A percentile compares a stretch with the other conserved stretches of the same genome.
These are phyloP conservation scores for Drechslerella stenobrocha DNA, from an alignment of 2,329 filamentous ascomycete species.

Conservation along the genomic window DNA sequence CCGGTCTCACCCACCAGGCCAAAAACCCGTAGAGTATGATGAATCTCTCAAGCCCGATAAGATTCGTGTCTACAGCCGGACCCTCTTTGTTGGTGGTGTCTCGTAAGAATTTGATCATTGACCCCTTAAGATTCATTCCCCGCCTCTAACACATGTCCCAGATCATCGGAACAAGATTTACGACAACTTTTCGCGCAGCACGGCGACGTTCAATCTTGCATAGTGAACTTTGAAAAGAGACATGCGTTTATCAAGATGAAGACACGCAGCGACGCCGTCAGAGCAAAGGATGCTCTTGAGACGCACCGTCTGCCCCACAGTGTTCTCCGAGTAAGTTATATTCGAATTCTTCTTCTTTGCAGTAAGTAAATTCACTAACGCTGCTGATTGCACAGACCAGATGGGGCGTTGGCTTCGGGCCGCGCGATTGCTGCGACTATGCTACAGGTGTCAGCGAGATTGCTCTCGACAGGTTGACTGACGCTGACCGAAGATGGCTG, in stretches of 20 bases:
- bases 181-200: slow-evolving; percentile 77
- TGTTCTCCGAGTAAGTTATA: slow-evolving; percentile 68
- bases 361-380: slow-evolving; percentile 4
- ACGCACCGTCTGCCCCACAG: slow-evolving; percentile 71
- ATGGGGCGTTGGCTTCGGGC: slow-evolving; percentile 97
- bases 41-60: slow-evolving; percentile 70
- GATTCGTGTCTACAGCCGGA: slow-evolving; percentile 90
- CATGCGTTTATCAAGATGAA: slow-evolving; percentile 99
- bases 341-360: neutral
- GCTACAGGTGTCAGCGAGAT: slow-evolving; percentile 88
- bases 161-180: slow-evolving; percentile 78
- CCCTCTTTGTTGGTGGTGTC: slow-evolving; percentile 93
- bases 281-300: slow-evolving; percentile 86
- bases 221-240: slow-evolving; percentile 96
- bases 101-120: slow-evolving; percentile 64
- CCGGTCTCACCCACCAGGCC: slow-evolving; percentile 54
- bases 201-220: slow-evolving; percentile 92
- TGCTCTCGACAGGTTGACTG: slow-evolving; percentile 86
- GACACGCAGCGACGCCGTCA: slow-evolving; percentile 78
- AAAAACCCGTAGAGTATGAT: slow-evolving; percentile 82
- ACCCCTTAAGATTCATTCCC: neutral
- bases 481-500: slow-evolving; percentile 97
- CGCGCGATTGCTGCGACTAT: slow-evolving; percentile 96
- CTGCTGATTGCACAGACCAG: slow-evolving; percentile 67
- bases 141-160: slow-evolving; percentile 56